Evolutionary conservation across 1,284 basidiomycete species (phyloP), one percentile per base, ranked within the genome.

Genomic region (Moesziomyces globuligerus): DNA sequence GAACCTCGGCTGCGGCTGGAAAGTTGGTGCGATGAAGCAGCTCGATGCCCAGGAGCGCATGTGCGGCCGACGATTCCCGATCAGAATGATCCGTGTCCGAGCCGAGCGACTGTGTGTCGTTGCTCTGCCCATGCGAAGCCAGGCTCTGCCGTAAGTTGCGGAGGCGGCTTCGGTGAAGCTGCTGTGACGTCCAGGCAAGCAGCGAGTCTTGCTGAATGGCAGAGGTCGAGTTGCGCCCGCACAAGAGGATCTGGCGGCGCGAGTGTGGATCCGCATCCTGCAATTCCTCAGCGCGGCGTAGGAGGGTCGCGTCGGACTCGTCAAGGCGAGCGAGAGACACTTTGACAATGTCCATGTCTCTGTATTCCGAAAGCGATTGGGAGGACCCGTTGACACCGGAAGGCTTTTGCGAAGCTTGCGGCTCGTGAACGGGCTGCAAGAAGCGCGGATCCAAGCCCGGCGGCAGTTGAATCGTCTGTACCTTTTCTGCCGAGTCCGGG

Each of bases 381-480:
- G 15, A 21, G 6, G 13, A n/a, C 2, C n/a, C 11, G 10, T 13
- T 26, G n/a, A n/a, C n/a, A n/a, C n/a, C n/a, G n/a, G n/a, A n/a
- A 4, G 37, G 15, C 4, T 25, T 13, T 38, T 42, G 38, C 20
- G 38, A 18, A 23, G 23, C 21, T 23, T 3, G 23, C 17, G 20
- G n/a, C 13, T 29, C 37, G 20, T 48, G 47, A 36, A 61, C 32
- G 24, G 48, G 39, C 46, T 59, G 59, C 28, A 81, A 59, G 44
- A 74, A 67, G 13, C 80, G 66, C 7, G 78, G 72, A 43, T 78
- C 74, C 24, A 79, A 41, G 15, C 61, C 55, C 13, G 70, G 62
- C 5, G 74, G 69, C 3, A 79, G 50, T 7, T 60, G 58, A 10
- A 75, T 20, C 10, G 49, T 67, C 38, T 74, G 68, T 5, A 76